Evolutionary conservation across 2,329 filamentous ascomycete genomes (phyloP).

Genomic region (Ophiostoma ulmi): DNA sequence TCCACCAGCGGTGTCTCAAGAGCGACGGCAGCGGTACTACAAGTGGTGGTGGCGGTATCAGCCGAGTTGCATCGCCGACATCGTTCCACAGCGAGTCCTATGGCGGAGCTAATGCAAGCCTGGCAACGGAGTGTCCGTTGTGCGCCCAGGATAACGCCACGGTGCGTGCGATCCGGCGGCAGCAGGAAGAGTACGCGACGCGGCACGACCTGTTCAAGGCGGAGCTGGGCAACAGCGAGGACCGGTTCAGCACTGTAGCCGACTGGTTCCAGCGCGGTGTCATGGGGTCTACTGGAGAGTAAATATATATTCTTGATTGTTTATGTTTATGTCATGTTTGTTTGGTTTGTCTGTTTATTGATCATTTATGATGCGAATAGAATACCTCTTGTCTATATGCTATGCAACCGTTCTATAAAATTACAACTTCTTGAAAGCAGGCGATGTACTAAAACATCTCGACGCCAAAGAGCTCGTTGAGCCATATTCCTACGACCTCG

Average conservation of each 20-base stretch:
- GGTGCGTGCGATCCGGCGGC: conserved; percentile 76
- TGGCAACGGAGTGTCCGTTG: conserved; percentile 67
- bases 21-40: conserved; percentile 33
- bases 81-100: neutral
- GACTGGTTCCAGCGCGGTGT: conserved; percentile 95
- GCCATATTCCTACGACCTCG: conserved; percentile 30
- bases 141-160: conserved; percentile 82
- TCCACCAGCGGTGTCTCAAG: conserved; percentile 82
- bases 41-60: conserved; percentile 41
- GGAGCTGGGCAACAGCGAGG: conserved; percentile 69
- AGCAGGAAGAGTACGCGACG: conserved; percentile 79
- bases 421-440: neutral
- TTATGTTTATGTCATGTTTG: neutral
- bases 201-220: conserved; percentile 85
- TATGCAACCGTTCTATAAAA: neutral
- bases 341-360: neutral
- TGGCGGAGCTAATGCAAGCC: neutral
- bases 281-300: conserved; percentile 51
- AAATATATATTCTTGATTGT: neutral
- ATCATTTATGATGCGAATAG: neutral
- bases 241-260: conserved; percentile 83
- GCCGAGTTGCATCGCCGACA: conserved; percentile 1
- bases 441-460: neutral
- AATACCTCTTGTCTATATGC: conserved; percentile 13
- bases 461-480: conserved; percentile 34